These are phyloP conservation scores for Arbutus unedo DNA, from an alignment of 148 eudicot genomes.

Conservation along the genomic window DNA sequence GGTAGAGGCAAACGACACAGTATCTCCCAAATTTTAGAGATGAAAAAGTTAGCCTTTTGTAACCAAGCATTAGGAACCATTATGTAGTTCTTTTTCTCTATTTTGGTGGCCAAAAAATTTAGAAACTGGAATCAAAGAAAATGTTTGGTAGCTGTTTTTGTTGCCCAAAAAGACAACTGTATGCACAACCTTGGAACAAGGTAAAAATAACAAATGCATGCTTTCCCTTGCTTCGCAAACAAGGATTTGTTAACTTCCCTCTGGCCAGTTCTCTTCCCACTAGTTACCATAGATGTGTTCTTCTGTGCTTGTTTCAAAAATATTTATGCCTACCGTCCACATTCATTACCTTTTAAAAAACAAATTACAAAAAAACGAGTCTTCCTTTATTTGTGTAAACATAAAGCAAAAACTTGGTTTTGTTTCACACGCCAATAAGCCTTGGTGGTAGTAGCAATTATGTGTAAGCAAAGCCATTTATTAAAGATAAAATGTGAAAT, in stretches of 20 bases:
- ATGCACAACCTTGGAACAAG: neutral
- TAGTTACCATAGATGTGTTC: neutral
- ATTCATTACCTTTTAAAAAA: neutral
- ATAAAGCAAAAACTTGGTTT: neutral
- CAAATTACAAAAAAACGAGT: neutral
- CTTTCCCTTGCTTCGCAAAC: neutral
- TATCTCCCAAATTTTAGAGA: slow-evolving; percentile 45
- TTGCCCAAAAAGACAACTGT: neutral
- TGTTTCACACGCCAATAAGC: neutral
- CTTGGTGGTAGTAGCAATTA: neutral
- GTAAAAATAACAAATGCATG: neutral
- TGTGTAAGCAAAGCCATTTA: neutral
- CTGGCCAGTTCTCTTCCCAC: neutral
- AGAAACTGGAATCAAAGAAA: neutral
- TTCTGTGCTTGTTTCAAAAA: neutral
- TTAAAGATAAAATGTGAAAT: neutral
- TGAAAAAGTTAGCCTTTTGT: slow-evolving; percentile 11
- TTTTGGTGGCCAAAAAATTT: neutral
- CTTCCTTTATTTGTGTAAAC: neutral
- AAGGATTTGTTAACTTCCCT: neutral
- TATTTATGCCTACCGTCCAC: neutral
- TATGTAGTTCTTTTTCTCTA: neutral
- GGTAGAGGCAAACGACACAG: slow-evolving; percentile 71
- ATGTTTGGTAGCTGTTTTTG: neutral
- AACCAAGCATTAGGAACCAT: neutral